Conservation (phyloP, 176 grass and related monocot genomes). For the Puya raimondii region DNA sequence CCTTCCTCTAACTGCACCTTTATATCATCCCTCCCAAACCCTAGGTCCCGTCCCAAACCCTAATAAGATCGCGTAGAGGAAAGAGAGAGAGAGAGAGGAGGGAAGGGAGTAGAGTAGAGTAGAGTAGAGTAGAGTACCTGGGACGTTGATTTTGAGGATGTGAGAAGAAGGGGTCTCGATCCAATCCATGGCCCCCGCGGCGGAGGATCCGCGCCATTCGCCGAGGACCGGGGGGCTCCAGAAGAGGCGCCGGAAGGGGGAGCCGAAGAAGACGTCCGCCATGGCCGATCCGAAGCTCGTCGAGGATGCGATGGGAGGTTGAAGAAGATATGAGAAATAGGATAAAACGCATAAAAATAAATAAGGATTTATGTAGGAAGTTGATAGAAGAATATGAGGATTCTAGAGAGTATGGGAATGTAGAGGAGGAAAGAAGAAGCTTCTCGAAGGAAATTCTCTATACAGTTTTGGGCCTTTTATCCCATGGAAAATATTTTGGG, state of each 20-base stretch:
- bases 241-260: conserved; percentile 47
- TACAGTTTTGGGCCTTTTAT: too few relatives aligned
- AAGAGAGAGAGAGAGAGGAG: not conserved
- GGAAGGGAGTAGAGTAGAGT: not conserved
- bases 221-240: conserved; percentile 29
- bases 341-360: too few relatives aligned
- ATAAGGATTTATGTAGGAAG: too few relatives aligned
- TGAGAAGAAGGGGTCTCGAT: conserved; percentile 72
- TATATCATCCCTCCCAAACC: conserved; percentile 60
- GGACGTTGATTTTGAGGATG: conserved; percentile 57
- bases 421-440: too few relatives aligned
- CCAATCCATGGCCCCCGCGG: conserved; percentile 60
- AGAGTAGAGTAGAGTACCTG: conserved; percentile 19
- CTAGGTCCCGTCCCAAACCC: conserved; percentile 4
- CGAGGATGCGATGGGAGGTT: too few relatives aligned
- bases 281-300: conserved; percentile 5
- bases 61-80: not conserved
- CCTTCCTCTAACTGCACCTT: conserved; percentile 73
- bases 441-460: too few relatives aligned
- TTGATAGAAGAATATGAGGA: too few relatives aligned
- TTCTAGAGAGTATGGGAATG: too few relatives aligned
- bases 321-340: too few relatives aligned
- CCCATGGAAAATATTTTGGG: too few relatives aligned
- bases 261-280: conserved; percentile 49
- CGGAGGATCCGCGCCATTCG: conserved; percentile 28